Percentiles rank a stretch among this genome's conserved stretches.
These are phyloP conservation scores for Seminavis robusta DNA, from an alignment of 108 stramenopile genomes.

Conservation along the genomic window DNA sequence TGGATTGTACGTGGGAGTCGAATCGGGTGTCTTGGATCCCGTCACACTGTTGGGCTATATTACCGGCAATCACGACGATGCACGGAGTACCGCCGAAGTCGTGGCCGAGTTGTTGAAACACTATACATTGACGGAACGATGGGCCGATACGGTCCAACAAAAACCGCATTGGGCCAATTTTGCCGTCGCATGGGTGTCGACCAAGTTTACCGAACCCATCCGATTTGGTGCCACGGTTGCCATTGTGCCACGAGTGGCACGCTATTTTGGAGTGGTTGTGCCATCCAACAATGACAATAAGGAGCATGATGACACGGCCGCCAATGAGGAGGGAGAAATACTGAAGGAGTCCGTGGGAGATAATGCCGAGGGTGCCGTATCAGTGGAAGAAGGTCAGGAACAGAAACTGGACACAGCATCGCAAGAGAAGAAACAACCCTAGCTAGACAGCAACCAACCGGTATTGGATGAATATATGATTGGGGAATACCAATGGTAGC, in stretches of 20 bases:
- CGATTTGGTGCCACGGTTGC: slow-evolving; percentile 70
- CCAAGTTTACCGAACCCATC: slow-evolving; percentile 93
- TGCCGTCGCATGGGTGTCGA: slow-evolving; percentile 89
- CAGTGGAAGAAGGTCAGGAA: no score
- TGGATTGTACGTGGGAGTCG: slow-evolving; percentile 54
- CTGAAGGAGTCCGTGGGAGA: no score
- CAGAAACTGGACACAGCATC: no score
- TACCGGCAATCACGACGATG: slow-evolving; percentile 47
- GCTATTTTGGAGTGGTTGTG: slow-evolving; percentile 36
- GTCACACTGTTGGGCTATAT: slow-evolving; percentile 50
- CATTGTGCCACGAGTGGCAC: slow-evolving; percentile 59
- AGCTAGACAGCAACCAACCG: no score
- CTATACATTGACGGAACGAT: slow-evolving; percentile 58
- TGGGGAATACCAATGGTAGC: no score
- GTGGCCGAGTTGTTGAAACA: slow-evolving; percentile 55
- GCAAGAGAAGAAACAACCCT: no score
- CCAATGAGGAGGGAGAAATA: no score
- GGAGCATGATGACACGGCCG: no score
- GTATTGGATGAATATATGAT: no score
- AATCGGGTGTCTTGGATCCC: slow-evolving; percentile 73
- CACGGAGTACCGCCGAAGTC: slow-evolving; percentile 39
- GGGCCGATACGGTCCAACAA: slow-evolving; percentile 51
- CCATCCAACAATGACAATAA: no score
- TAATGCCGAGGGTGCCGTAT: no score
- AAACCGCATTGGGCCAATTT: slow-evolving; percentile 86